phyloP scores from a whole-genome alignment of 2,329 filamentous ascomycete genomes.

The Aspergillus calidoustus region DNA sequence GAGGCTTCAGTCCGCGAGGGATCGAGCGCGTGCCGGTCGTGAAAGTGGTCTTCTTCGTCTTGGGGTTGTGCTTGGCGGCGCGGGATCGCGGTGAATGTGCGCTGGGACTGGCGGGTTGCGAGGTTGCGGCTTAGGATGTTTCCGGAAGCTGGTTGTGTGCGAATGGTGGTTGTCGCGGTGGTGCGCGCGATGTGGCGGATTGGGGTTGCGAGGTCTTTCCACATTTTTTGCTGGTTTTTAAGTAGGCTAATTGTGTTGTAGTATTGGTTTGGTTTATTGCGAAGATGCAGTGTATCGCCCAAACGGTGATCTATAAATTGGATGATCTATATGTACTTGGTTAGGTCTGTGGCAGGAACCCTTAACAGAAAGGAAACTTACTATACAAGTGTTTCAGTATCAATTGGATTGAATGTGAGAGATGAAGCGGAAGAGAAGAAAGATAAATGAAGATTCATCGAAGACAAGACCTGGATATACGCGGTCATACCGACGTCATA shows the following conservation, averaged over 20 bases:
- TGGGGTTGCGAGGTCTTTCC: constrained; percentile 10
- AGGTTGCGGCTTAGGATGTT: background rate
- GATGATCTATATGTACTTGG: background rate
- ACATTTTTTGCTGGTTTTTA: constrained; percentile 6
- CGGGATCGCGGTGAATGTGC: constrained; percentile 3
- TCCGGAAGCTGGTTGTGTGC: background rate
- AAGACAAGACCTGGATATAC: background rate
- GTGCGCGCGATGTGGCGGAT: constrained; percentile 3
- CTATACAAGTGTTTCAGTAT: background rate
- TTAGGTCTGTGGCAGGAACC: background rate
- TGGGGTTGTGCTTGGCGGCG: constrained; percentile 8
- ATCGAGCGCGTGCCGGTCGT: constrained; percentile 66
- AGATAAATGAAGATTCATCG: background rate
- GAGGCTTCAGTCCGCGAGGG: constrained; percentile 69
- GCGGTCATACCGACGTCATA: constrained; percentile 12
- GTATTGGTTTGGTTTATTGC: background rate
- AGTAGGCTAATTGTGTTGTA: background rate
- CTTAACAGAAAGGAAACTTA: background rate
- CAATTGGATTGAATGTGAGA: background rate
- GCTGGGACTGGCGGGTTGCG: background rate
- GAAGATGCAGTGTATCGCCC: background rate
- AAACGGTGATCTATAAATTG: background rate
- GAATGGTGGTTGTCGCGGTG: background rate
- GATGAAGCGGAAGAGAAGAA: background rate
- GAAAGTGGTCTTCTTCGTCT: constrained; percentile 13